These are phyloP conservation scores for Botrytis elliptica DNA, from an alignment of 2,329 filamentous ascomycete species.

Conservation along the genomic window DNA sequence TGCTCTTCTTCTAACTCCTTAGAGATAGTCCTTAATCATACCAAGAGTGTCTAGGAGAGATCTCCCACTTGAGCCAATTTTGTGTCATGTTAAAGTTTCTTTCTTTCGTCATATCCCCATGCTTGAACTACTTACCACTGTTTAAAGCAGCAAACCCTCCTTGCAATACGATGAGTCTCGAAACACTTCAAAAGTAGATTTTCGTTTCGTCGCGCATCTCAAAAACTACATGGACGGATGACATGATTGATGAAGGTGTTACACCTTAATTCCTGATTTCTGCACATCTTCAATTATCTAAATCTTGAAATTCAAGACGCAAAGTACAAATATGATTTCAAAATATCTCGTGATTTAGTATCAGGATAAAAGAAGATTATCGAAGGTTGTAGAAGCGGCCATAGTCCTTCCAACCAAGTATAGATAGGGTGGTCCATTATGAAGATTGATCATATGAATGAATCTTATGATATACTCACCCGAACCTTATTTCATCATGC, in stretches of 20 bases:
- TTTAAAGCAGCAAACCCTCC: not conserved
- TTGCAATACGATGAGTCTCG: not conserved
- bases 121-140: not conserved
- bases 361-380: not conserved
- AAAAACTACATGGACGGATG: no score
- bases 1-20: not conserved
- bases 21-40: not conserved
- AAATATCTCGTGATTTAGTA: not conserved
- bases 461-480: rapidly evolving
- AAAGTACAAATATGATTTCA: not conserved
- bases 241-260: no score
- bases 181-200: not conserved
- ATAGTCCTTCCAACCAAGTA: not conserved
- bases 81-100: not conserved
- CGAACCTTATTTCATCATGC: rapidly evolving
- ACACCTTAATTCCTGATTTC: no score
- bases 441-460: rapidly evolving
- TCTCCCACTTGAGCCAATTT: not conserved
- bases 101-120: not conserved
- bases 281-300: not conserved
- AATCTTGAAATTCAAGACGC: not conserved
- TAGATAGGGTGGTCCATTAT: not conserved
- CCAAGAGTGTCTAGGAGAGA: not conserved
- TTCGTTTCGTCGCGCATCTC: not conserved
- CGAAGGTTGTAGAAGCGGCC: not conserved